phyloP scores from a whole-genome alignment of 495 filamentous ascomycete genomes.

The Neurospora intermedia region DNA sequence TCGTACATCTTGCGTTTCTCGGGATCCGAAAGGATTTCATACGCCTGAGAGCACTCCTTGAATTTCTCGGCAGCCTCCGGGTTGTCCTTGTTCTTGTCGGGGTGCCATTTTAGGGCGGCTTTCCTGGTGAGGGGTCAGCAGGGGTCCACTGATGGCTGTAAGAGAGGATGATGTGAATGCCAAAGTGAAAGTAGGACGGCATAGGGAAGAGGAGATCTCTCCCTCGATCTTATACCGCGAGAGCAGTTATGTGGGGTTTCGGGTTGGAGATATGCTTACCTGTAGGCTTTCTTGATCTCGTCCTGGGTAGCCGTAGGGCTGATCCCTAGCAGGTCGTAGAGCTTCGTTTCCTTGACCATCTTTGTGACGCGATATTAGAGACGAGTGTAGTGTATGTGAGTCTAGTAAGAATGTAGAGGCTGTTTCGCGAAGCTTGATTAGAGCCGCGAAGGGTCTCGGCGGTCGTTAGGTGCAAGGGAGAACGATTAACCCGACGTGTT shows the following conservation, averaged over 20 bases:
- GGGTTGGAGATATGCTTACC: constrained; percentile 39
- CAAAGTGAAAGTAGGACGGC: background rate
- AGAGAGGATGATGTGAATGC: constrained; percentile 1
- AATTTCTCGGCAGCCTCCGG: constrained; percentile 78
- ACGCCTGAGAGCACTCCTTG: constrained; percentile 91
- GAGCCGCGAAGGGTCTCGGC: background rate
- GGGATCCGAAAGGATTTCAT: constrained; percentile 93
- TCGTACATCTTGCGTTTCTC: constrained; percentile 97
- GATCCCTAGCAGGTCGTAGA: constrained; percentile 69
- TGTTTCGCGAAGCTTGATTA: background rate
- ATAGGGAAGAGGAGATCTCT: background rate
- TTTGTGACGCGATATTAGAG: constrained; percentile 14
- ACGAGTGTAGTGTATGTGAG: background rate
- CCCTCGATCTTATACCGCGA: background rate
- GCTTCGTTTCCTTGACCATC: constrained; percentile 82
- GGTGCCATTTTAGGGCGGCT: constrained; percentile 83
- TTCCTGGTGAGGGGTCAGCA: constrained; percentile 45
- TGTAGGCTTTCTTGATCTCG: constrained; percentile 95
- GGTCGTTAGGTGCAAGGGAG: background rate
- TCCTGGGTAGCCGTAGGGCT: constrained; percentile 74
- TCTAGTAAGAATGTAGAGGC: background rate
- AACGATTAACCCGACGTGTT: background rate
- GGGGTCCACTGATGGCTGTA: background rate
- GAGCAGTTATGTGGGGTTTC: background rate
- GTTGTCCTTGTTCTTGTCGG: constrained; percentile 95